Evolutionary conservation across 768 basidiomycete genomes (phyloP).

Genomic region (Trichaptum fuscoviolaceum): DNA sequence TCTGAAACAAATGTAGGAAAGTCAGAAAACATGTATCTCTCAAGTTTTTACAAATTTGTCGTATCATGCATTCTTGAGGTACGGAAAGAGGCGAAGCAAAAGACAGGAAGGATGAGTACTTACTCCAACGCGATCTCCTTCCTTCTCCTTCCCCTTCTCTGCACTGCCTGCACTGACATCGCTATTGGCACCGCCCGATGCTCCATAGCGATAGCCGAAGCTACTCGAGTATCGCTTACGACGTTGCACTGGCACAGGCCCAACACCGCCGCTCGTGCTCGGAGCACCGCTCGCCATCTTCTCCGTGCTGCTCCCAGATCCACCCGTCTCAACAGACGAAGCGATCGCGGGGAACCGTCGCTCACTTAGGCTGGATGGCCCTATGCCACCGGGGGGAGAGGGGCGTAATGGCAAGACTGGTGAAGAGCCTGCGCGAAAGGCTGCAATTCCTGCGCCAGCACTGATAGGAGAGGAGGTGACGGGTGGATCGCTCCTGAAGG

Average conservation of each 20-base stretch:
- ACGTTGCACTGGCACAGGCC: constrained; percentile 2
- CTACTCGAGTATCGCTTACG: constrained; percentile 73
- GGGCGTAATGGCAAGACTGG: constrained; percentile 32
- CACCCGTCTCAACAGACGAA: constrained; percentile 24
- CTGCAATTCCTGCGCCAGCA: not conserved
- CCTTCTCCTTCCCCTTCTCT: constrained; percentile 32
- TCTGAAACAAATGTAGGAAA: constrained; percentile 17
- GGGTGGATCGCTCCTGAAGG: not conserved
- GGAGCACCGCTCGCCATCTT: constrained; percentile 16
- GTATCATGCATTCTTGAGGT: not conserved
- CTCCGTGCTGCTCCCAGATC: constrained; percentile 17
- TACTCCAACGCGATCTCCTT: constrained; percentile 13
- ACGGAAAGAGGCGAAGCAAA: not conserved
- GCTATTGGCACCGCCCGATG: constrained; percentile 32
- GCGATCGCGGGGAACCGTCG: constrained; percentile 29
- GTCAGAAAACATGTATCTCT: not conserved
- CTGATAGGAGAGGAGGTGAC: not conserved
- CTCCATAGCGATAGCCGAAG: constrained; percentile 65
- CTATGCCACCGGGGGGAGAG: constrained; percentile 26
- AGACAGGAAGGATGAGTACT: not conserved
- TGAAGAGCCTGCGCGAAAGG: constrained; percentile 19
- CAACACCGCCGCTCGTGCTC: not conserved
- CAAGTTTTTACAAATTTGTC: not conserved
- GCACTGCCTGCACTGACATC: constrained; percentile 30
- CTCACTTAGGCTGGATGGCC: constrained; percentile 38